Base-by-base conservation (phyloP, 306 rosid species). In the Phaseolus lunatus region DNA sequence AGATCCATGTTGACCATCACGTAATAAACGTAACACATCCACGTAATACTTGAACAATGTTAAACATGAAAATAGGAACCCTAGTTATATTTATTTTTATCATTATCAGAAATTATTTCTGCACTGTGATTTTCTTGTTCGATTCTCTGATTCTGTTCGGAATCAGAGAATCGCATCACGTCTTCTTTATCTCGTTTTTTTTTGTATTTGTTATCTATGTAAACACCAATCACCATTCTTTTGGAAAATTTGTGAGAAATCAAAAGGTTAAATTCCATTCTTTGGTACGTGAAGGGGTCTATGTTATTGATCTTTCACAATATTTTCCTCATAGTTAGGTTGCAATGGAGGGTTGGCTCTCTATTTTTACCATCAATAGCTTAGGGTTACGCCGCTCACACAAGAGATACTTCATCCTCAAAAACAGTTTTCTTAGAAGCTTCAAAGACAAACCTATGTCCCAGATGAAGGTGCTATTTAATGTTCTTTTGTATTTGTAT, bases 271-370 rank as follows among this genome's bases (percentile, higher is more conserved):
- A n/a, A n/a, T n/a, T n/a, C n/a, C n/a, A n/a, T n/a, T n/a, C n/a
- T n/a, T n/a, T n/a, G n/a, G n/a, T n/a, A n/a, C n/a, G n/a, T 12
- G 65, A 26, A 3, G 9, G 27, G 1, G 33, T 57, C 23, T 16
- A 20, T 29, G 15, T 61, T 6, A 1, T 0, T 61, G 67, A 16
- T 29, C 33, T 67, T 41, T 31, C 1, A 24, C 39, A 80, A 90
- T 13, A 0, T 62, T 22, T 3, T 8, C 8, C 68, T 33, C 73
- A 73, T 18, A 85, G 22, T 52, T 86, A 89, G 50, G 89, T 80
- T 9, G 67, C 52, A 75, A 91, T 91, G 98, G 98, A 93, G 65
- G 98, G 98, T 10, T 91, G 97, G 96, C 92, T 93, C 45, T 87
- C 81, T 81, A 84, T 87, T 33, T 49, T 93, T 29, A 1, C 86